Evolutionary conservation across 805 yeast species (phyloP).

Genomic region (Candida mattraensis): DNA sequence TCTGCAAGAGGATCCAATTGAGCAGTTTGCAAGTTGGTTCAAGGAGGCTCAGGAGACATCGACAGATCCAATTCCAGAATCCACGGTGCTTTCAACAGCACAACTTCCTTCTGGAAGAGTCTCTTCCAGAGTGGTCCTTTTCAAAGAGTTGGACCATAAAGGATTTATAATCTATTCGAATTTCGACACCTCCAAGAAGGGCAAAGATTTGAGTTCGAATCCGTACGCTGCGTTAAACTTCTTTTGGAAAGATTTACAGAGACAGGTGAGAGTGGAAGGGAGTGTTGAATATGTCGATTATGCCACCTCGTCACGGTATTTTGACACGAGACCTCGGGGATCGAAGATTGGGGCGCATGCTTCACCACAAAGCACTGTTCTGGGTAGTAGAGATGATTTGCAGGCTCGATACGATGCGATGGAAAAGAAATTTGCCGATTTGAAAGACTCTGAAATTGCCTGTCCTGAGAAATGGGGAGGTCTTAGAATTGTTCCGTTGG

Average conservation of each 20-base stretch:
- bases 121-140: slow-evolving; percentile 76
- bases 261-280: slow-evolving; percentile 95
- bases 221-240: slow-evolving; percentile 81
- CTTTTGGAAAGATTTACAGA: slow-evolving; percentile 88
- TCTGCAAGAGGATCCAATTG: slow-evolving; percentile 59
- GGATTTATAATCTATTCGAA: slow-evolving; percentile 91
- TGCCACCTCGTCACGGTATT: slow-evolving; percentile 77
- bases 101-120: slow-evolving; percentile 87
- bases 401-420: slow-evolving; percentile 49
- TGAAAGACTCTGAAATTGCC: slow-evolving; percentile 62
- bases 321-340: slow-evolving; percentile 86
- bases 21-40: slow-evolving; percentile 85
- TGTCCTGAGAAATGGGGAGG: slow-evolving; percentile 98
- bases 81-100: slow-evolving; percentile 86
- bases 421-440: slow-evolving; percentile 57
- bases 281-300: slow-evolving; percentile 66
- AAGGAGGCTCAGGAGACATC: slow-evolving; percentile 60
- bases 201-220: slow-evolving; percentile 66
- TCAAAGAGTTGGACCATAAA: slow-evolving; percentile 82
- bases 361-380: slow-evolving; percentile 75
- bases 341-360: slow-evolving; percentile 97
- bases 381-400: slow-evolving; percentile 58
- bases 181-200: slow-evolving; percentile 86
- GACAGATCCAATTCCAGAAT: slow-evolving; percentile 71
- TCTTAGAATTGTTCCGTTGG: slow-evolving; percentile 79